A percentile compares a stretch with the other conserved stretches of the same genome.
phyloP scores from a whole-genome alignment of 805 yeast species.

The Komagataella populi region DNA sequence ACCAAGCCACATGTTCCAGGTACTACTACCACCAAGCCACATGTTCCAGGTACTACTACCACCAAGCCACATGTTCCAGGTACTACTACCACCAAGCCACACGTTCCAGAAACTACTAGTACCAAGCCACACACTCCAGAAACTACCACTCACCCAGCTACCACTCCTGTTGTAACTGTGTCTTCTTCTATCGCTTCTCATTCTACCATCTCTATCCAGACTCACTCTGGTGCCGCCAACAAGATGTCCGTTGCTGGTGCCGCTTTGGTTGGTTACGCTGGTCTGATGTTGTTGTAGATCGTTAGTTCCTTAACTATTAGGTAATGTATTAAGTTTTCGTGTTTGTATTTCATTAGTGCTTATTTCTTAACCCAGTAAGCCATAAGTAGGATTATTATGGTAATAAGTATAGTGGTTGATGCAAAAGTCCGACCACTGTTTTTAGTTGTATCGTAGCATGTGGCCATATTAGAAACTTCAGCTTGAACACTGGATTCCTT shows the following conservation, averaged over 20 bases:
- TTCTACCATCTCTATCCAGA: constrained; percentile 1
- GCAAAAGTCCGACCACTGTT: neutral
- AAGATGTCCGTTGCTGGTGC: constrained; percentile 8
- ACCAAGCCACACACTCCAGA: neutral
- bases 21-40: neutral
- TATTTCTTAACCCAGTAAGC: neutral
- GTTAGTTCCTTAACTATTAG: neutral
- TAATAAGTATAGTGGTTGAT: neutral
- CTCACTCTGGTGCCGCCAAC: constrained; percentile 6
- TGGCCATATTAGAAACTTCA: neutral
- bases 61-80: neutral
- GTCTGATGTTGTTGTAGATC: constrained; percentile 8
- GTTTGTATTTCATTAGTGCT: neutral
- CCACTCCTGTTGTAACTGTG: neutral
- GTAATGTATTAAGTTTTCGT: neutral
- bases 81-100: neutral
- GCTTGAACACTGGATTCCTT: neutral
- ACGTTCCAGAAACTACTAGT: neutral
- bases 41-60: neutral
- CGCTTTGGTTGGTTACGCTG: constrained; percentile 9
- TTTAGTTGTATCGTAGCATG: neutral
- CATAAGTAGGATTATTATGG: neutral
- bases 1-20: neutral
- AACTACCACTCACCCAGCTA: neutral
- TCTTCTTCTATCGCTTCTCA: neutral